Percentiles rank a stretch among this genome's conserved stretches.
Evolutionary conservation across 331 rosid species (phyloP).

Genomic region (Rhamnella rubrinervis): DNA sequence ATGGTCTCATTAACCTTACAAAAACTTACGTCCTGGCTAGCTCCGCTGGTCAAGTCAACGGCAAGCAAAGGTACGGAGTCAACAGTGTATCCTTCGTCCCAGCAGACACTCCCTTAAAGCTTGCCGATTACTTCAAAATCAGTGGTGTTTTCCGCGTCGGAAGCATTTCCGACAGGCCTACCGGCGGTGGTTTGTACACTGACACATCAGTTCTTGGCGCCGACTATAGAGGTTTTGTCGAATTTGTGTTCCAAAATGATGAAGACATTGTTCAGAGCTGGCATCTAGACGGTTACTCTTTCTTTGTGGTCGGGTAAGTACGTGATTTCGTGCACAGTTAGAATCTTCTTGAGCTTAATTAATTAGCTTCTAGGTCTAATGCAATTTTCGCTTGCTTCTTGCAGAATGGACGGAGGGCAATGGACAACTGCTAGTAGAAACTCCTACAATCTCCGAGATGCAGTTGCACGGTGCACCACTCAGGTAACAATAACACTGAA

Average conservation of each 20-base stretch:
- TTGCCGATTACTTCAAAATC: conserved; percentile 88
- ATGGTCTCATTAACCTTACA: conserved; percentile 69
- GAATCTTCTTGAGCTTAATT: background rate
- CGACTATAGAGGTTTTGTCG: conserved; percentile 73
- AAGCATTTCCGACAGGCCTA: conserved; percentile 76
- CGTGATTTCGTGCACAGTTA: background rate
- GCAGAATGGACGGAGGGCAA: conserved; percentile 95
- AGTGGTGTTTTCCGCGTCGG: conserved; percentile 75
- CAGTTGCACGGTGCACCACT: conserved; percentile 79
- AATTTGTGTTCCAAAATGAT: conserved; percentile 87
- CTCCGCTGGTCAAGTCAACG: conserved; percentile 72
- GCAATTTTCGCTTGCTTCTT: background rate
- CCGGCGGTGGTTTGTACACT: conserved; percentile 82
- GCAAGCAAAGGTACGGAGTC: conserved; percentile 86
- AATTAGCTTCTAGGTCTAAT: background rate
- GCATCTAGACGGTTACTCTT: conserved; percentile 92
- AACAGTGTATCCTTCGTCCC: conserved; percentile 83
- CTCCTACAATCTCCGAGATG: conserved; percentile 84
- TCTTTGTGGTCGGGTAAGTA: conserved; percentile 92
- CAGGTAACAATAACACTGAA: conserved; percentile 44
- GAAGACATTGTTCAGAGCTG: conserved; percentile 81
- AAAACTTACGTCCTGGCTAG: conserved; percentile 63
- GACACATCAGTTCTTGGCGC: conserved; percentile 88
- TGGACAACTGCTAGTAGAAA: conserved; percentile 72
- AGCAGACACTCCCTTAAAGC: conserved; percentile 87